phyloP scores from a whole-genome alignment of 2,329 filamentous ascomycete species.

The Teratosphaeria gauchensis region DNA sequence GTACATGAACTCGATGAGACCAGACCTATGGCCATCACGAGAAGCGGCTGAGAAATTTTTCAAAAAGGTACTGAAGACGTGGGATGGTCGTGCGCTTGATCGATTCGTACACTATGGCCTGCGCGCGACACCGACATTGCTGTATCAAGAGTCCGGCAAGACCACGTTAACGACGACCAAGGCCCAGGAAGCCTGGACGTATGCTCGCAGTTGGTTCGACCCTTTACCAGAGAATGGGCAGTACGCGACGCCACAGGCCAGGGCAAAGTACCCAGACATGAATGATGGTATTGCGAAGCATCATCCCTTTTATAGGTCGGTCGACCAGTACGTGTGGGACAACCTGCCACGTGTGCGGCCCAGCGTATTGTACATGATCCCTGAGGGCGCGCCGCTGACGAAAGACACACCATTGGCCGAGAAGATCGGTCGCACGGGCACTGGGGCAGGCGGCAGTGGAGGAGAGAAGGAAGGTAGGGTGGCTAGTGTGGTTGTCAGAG shows the following conservation, averaged over 20 bases:
- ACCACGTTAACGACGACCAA: constrained; percentile 69
- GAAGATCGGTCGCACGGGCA: constrained; percentile 52
- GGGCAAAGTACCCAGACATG: constrained; percentile 3
- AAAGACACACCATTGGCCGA: constrained; percentile 38
- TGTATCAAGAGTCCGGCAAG: constrained; percentile 38
- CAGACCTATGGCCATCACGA: constrained; percentile 71
- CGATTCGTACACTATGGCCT: constrained; percentile 61
- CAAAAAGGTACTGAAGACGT: constrained; percentile 45
- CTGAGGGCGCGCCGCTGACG: constrained; percentile 37
- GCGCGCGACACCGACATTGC: constrained; percentile 52
- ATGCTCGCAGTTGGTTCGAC: constrained; percentile 18
- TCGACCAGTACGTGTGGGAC: constrained; percentile 45
- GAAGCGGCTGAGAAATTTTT: constrained; percentile 42
- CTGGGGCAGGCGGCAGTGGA: constrained; percentile 55
- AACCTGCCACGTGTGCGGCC: constrained; percentile 52
- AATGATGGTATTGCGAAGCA: neutral
- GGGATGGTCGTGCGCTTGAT: constrained; percentile 69
- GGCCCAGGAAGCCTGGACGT: constrained; percentile 74
- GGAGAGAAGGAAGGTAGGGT: constrained; percentile 53
- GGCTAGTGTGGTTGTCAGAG: constrained; percentile 49
- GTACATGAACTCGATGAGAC: constrained; percentile 43
- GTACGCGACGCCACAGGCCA: neutral
- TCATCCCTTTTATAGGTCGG: constrained; percentile 54
- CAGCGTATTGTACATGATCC: constrained; percentile 56
- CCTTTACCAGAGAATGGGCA: neutral